A percentile compares a stretch with the other conserved stretches of the same genome.
These are phyloP conservation scores for Echinosophora koreensis DNA, from an alignment of 306 rosid species.

Conservation along the genomic window DNA sequence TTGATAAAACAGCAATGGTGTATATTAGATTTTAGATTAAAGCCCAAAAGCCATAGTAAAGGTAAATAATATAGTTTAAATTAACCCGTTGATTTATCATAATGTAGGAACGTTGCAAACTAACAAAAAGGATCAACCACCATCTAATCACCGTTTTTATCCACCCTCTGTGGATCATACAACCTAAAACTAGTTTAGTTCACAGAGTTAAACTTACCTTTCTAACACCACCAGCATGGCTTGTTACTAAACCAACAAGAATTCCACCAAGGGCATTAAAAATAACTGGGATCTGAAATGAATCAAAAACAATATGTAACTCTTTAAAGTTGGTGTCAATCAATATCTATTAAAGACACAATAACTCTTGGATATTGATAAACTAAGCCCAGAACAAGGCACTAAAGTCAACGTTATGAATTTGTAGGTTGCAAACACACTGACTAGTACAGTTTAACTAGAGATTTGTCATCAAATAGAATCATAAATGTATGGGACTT, in stretches of 20 bases:
- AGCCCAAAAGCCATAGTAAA: constrained; percentile 4
- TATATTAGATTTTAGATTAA: constrained; percentile 23
- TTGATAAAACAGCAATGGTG: constrained; percentile 3
- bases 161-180: constrained; percentile 7
- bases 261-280: constrained; percentile 94
- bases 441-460: constrained; percentile 13
- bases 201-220: constrained; percentile 68
- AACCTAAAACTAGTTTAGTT: constrained; percentile 22
- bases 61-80: constrained; percentile 1
- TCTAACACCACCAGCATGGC: constrained; percentile 93
- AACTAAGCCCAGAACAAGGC: constrained; percentile 22
- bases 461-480: constrained; percentile 14
- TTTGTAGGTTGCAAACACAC: background rate
- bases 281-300: constrained; percentile 84
- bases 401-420: constrained; percentile 10
- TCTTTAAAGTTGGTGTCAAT: constrained; percentile 28
- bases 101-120: background rate
- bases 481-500: background rate
- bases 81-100: constrained; percentile 16
- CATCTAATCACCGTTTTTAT: constrained; percentile 23
- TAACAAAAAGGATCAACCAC: constrained; percentile 1
- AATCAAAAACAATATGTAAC: constrained; percentile 25
- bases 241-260: constrained; percentile 93
- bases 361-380: constrained; percentile 25
- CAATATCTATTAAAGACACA: constrained; percentile 28